A percentile compares a stretch with the other conserved stretches of the same genome.
These are phyloP conservation scores for Acrodontium crateriforme DNA, from an alignment of 2,329 filamentous ascomycete species.

Conservation along the genomic window DNA sequence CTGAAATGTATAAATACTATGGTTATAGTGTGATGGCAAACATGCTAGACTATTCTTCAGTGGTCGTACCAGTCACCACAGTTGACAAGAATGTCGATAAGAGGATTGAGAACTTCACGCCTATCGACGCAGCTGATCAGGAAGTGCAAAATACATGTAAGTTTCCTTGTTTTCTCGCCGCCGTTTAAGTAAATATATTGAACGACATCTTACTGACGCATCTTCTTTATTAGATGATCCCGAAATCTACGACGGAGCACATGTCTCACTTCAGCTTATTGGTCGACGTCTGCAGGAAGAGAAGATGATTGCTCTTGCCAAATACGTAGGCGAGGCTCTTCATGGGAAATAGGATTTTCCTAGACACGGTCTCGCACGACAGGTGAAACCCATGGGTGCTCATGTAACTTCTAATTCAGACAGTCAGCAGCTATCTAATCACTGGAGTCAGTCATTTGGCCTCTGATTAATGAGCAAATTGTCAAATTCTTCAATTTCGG, in stretches of 20 bases:
- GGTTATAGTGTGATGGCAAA: slow-evolving; percentile 37
- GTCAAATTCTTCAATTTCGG: no score
- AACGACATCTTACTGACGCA: slow-evolving; percentile 5
- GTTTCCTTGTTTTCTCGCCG: slow-evolving; percentile 7
- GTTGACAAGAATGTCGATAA: slow-evolving; percentile 39
- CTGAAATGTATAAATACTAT: slow-evolving; percentile 33
- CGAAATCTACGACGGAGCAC: slow-evolving; percentile 24
- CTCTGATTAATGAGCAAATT: no score
- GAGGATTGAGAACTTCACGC: slow-evolving; percentile 21
- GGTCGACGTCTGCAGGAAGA: slow-evolving; percentile 24
- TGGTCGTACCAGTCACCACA: slow-evolving; percentile 41
- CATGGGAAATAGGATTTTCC: no score
- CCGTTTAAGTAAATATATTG: background rate
- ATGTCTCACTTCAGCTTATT: slow-evolving; percentile 24
- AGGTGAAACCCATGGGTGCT: no score
- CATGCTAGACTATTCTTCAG: slow-evolving; percentile 41
- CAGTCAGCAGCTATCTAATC: no score
- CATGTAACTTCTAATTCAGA: no score
- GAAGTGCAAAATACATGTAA: slow-evolving; percentile 28
- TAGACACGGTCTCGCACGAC: no score
- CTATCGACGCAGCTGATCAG: slow-evolving; percentile 27
- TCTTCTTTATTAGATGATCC: slow-evolving; percentile 17
- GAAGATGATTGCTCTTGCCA: slow-evolving; percentile 25
- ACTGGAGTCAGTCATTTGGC: no score
- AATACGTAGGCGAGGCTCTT: slow-evolving; percentile 19